Conservation (phyloP, 2,329 filamentous ascomycete species). For the Tetracladium maxilliforme region DNA sequence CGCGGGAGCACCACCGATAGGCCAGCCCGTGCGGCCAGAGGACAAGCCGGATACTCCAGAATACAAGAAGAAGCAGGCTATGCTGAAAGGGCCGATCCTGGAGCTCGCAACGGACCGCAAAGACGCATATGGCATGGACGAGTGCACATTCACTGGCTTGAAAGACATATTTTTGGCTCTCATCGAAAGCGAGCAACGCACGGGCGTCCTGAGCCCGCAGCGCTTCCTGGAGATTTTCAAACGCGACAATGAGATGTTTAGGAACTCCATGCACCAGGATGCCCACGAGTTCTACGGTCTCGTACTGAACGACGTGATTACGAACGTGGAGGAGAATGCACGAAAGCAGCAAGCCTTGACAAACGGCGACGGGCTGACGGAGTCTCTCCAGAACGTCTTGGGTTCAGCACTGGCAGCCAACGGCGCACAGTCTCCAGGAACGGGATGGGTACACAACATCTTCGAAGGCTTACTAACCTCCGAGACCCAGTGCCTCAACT, state of each 20-base stretch:
- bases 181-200: conserved; percentile 65
- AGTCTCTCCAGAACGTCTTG: no score
- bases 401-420: no score
- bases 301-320: conserved; percentile 88
- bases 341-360: conserved; percentile 40
- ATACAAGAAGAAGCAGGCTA: conserved; percentile 93
- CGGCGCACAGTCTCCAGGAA: conserved; percentile 39
- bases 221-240: conserved; percentile 90
- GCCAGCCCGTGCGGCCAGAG: conserved; percentile 50
- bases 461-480: conserved; percentile 93
- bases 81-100: conserved; percentile 74
- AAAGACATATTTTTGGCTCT: conserved; percentile 94
- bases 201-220: conserved; percentile 81
- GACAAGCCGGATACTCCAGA: conserved; percentile 91
- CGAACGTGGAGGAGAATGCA: conserved; percentile 83
- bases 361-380: conserved; percentile 18
- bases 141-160: conserved; percentile 84
- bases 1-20: conserved; percentile 35
- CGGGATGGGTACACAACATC: conserved; percentile 90
- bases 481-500: conserved; percentile 91
- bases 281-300: conserved; percentile 95
- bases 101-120: conserved; percentile 74
- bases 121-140: conserved; percentile 75
- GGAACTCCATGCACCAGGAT: conserved; percentile 94
- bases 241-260: conserved; percentile 92